Evolutionary conservation across 805 yeast genomes (phyloP).

Genomic region (Vanderwaltozyma polyspora): DNA sequence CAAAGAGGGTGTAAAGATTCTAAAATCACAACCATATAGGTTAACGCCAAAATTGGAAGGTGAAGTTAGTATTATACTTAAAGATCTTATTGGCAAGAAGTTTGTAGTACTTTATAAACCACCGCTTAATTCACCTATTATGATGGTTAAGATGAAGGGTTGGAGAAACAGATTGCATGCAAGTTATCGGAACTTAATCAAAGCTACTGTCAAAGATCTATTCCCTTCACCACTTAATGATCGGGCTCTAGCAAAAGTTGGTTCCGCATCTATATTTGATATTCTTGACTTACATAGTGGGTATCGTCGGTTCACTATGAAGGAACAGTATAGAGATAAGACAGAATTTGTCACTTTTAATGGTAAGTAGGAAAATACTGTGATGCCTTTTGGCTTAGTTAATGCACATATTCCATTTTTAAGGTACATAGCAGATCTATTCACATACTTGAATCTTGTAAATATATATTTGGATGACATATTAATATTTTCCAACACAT

Average conservation of each 20-base stretch:
- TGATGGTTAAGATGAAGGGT: slow-evolving; percentile 9
- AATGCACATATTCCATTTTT: slow-evolving; percentile 13
- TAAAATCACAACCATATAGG: slow-evolving; percentile 7
- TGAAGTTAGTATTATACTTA: slow-evolving; percentile 1
- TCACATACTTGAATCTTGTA: slow-evolving; percentile 6
- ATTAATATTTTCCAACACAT: slow-evolving; percentile 3
- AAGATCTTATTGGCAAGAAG: slow-evolving; percentile 5
- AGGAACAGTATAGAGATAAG: slow-evolving; percentile 2
- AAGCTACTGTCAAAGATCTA: slow-evolving; percentile 5
- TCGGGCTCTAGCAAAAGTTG: slow-evolving; percentile 1
- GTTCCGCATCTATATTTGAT: slow-evolving; percentile 2
- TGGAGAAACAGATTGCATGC: slow-evolving; percentile 4
- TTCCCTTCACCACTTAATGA: slow-evolving; percentile 6
- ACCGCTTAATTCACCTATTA: slow-evolving; percentile 8
- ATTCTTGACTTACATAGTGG: slow-evolving; percentile 7
- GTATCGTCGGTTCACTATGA: slow-evolving; percentile 8
- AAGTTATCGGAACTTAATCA: slow-evolving; percentile 5
- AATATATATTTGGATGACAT: slow-evolving; percentile 11
- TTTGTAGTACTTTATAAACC: slow-evolving; percentile 6
- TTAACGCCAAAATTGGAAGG: slow-evolving; percentile 8
- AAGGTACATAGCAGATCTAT: slow-evolving; percentile 11
- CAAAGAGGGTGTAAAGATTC: slow-evolving; percentile 3
- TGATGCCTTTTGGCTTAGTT: slow-evolving; percentile 12
- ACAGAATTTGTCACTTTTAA: slow-evolving; percentile 8
- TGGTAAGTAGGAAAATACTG: slow-evolving; percentile 9